Base-by-base conservation (phyloP, 306 rosid genomes). In the Gynostemma pentaphyllum region DNA sequence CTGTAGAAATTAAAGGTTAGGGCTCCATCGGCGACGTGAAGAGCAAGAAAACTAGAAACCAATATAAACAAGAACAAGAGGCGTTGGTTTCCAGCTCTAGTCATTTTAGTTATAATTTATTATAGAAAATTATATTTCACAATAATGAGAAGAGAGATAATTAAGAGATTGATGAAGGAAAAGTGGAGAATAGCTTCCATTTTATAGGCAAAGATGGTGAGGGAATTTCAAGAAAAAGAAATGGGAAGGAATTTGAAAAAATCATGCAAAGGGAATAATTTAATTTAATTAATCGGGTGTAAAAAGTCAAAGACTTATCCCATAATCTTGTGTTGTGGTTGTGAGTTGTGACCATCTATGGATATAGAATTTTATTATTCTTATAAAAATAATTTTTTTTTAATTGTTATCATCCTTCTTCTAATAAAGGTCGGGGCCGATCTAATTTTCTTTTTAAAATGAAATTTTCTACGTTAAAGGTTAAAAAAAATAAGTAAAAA, bases 1-100 rank as follows among this genome's bases (percentile, higher is more conserved):
- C 32, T 2, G 27, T 80, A 76, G 49, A 67, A 73, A 3, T 29
- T 23, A 5, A 12, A 9, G 5, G 46, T 5, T 16, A 80, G 21
- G 36, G 64, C 45, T 41, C 32, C 22, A 9, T 68, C 52, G 27
- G 45, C 76, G 5, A 22, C 22, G 11, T 74, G 68, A 45, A 54
- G 8, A 26, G 49, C 62, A 29, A 39, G n/a, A 36, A 59, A 32
- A 61, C 45, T 19, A 28, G 36, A 52, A 71, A 79, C 10, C 23
- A 70, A 42, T 27, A 37, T 27, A 46, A 26, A 32, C 3, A 73
- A 9, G 16, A 45, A 2, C 19, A 15, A 14, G 53, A 36, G 30
- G 21, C 50, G 27, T 9, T 26, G 47, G n/a, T 8, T 37, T 50
- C n/a, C 22, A 50, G 26, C 49, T 30, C 55, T 30, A n/a, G n/a